Base-by-base conservation (phyloP, 2,329 filamentous ascomycete species). In the Arthrobotrys megalospora region DNA sequence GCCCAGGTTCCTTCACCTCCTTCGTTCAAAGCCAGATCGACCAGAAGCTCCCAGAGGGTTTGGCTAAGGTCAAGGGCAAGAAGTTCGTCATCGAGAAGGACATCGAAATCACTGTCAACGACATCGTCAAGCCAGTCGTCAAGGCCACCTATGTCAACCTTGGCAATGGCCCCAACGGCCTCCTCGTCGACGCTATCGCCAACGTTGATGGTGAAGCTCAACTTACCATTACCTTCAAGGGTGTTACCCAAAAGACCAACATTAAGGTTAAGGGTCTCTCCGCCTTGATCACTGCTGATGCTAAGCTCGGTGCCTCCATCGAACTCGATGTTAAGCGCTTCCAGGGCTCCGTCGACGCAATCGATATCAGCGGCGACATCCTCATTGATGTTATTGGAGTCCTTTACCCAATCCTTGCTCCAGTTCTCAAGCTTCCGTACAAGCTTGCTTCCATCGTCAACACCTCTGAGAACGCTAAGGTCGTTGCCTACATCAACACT, bases 391-490 rank as follows among this genome's bases (percentile, higher is more conserved):
- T 76, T 16, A 19, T 67, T 36, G 73, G 73, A 7, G 60, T 24
- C 1, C 36, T 77, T 48, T 76, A 76, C 65, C 72, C 72, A 16
- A 41, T 76, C 41, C 16, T 76, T 14, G 72, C 58, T n/a, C 58
- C 58, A 65, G 36, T 76, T 38, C 55, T 76, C 72, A 76, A 70
- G 65, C 65, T 76, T 11, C 72, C 72, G 38, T 76, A 76, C 65
- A 76, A 76, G 72, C 47, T 76, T 53, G 48, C 60, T 10, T 66
- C 73, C 6, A 53, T 77, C 34, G 19, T 67, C 43, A 77, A 77
- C 60, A 77, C 66, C 7, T 66, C 66, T 14, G 73, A 77, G 66
- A 70, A 77, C 28, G 58, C 47, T 5, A 76, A 76, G 65, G 21
- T 76, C n/a, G 10, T 76, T 16, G 50, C 6, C 10, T 28, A 60